These are phyloP conservation scores for Penicillium capsulatum DNA, from an alignment of 2,329 filamentous ascomycete genomes.

Conservation along the genomic window DNA sequence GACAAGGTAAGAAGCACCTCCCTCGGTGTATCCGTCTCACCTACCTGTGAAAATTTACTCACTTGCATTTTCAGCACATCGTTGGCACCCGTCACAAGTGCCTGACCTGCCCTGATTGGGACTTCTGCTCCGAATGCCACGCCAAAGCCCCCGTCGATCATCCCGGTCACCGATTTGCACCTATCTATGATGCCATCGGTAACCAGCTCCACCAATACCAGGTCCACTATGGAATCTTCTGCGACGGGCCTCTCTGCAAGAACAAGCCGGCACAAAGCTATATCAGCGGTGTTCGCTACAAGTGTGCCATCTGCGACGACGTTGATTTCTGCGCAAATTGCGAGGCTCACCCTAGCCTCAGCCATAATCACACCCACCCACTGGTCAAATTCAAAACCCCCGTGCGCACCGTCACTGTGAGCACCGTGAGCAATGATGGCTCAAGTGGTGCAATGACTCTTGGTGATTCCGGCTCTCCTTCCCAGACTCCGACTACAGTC, in stretches of 20 bases:
- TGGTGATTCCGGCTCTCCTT: constrained; percentile 62
- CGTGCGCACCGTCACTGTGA: constrained; percentile 81
- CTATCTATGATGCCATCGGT: constrained; percentile 69
- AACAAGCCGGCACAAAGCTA: constrained; percentile 45
- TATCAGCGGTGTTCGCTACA: constrained; percentile 86
- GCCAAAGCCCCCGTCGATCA: constrained; percentile 65
- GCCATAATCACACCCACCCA: constrained; percentile 92
- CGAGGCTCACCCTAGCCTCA: constrained; percentile 78
- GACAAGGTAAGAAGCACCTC: constrained; percentile 55
- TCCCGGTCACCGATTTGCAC: constrained; percentile 79
- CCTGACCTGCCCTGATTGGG: constrained; percentile 93
- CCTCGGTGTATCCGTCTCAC: background rate
- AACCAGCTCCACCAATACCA: constrained; percentile 45
- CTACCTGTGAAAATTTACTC: constrained; percentile 12
- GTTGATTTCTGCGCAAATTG: constrained; percentile 92
- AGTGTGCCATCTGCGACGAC: constrained; percentile 94
- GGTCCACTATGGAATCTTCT: constrained; percentile 82
- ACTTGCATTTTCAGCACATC: constrained; percentile 57
- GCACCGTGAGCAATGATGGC: constrained; percentile 73
- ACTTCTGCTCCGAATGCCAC: constrained; percentile 80
- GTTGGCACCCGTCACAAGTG: constrained; percentile 93
- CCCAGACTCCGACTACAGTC: constrained; percentile 2
- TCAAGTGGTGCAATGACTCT: constrained; percentile 62
- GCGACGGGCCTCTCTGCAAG: constrained; percentile 85
- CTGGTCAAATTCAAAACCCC: constrained; percentile 96